Percentiles rank a stretch among this genome's conserved stretches.
Conservation (phyloP, 1,139 yeast species). For the Cylindricascospora bacillispora region DNA sequence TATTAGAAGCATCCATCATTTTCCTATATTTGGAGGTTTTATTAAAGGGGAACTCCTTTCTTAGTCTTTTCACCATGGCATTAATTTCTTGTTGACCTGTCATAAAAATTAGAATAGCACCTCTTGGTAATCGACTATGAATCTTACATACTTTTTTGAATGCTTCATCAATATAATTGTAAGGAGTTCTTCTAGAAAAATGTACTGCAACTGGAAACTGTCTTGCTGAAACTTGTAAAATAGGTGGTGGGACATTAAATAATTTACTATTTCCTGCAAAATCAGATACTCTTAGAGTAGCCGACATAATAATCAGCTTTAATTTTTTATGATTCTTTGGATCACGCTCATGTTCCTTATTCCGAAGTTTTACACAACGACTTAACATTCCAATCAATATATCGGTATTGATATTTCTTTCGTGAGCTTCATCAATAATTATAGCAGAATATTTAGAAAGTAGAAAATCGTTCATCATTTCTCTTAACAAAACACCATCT, state of each 20-base stretch:
- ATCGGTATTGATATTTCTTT: conserved; percentile 90
- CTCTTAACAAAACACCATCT: conserved; percentile 91
- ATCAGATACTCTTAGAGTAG: conserved; percentile 86
- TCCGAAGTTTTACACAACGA: conserved; percentile 68
- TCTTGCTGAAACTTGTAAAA: conserved; percentile 83
- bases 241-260: conserved; percentile 76
- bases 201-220: conserved; percentile 92
- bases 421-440: conserved; percentile 96
- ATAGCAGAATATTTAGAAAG: conserved; percentile 73
- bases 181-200: conserved; percentile 68
- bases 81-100: conserved; percentile 93
- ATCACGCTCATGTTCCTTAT: conserved; percentile 37
- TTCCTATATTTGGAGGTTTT: conserved; percentile 21
- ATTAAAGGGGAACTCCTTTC: conserved; percentile 55
- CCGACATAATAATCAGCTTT: conserved; percentile 78
- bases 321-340: conserved; percentile 43
- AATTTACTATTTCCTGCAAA: conserved; percentile 69
- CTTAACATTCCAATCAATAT: conserved; percentile 89
- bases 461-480: conserved; percentile 78
- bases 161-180: conserved; percentile 77
- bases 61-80: conserved; percentile 55
- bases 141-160: conserved; percentile 76
- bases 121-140: conserved; percentile 78
- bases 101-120: conserved; percentile 82
- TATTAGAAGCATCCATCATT: conserved; percentile 23